Evolutionary conservation across 192 early-diverging fungal genomes (phyloP).

Genomic region (Bifiguratus adelaidae): DNA sequence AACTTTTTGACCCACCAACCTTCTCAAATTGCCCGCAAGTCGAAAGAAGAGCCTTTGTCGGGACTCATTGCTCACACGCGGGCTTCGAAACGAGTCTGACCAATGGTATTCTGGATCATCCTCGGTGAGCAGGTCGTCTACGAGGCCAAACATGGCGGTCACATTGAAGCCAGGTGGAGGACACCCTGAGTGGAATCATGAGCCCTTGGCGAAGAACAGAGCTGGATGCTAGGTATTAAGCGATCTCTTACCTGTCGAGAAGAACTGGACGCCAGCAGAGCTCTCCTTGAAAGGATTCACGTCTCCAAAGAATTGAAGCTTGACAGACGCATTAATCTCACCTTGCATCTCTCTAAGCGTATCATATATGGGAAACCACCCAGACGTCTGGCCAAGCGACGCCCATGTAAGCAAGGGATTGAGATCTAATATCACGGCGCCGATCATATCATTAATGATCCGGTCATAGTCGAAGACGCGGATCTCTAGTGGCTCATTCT

Average conservation of each 20-base stretch:
- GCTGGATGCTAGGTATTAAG: too few species aligned
- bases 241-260: too few species aligned
- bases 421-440: slow-evolving; percentile 66
- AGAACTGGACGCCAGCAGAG: slow-evolving; percentile 54
- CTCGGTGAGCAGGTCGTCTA: slow-evolving; percentile 50
- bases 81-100: slow-evolving; percentile 71
- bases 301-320: slow-evolving; percentile 73
- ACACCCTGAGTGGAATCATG: too few species aligned
- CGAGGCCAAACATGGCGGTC: slow-evolving; percentile 55
- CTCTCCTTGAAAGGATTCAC: slow-evolving; percentile 74
- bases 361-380: slow-evolving; percentile 79
- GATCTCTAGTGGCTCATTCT: slow-evolving; percentile 74
- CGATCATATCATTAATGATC: slow-evolving; percentile 68
- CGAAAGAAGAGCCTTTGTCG: slow-evolving; percentile 58
- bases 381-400: slow-evolving; percentile 46
- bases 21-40: slow-evolving; percentile 53
- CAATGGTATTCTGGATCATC: slow-evolving; percentile 81
- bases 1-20: slow-evolving; percentile 65
- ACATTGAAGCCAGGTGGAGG: slow-evolving; percentile 44
- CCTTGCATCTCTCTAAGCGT: slow-evolving; percentile 62
- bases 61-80: slow-evolving; percentile 67
- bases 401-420: slow-evolving; percentile 65
- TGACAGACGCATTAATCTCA: slow-evolving; percentile 59
- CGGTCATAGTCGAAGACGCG: slow-evolving; percentile 69
- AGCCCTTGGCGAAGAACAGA: too few species aligned